Evolutionary conservation across 345 rosid species (phyloP).

Genomic region (Salix arbutifolia): DNA sequence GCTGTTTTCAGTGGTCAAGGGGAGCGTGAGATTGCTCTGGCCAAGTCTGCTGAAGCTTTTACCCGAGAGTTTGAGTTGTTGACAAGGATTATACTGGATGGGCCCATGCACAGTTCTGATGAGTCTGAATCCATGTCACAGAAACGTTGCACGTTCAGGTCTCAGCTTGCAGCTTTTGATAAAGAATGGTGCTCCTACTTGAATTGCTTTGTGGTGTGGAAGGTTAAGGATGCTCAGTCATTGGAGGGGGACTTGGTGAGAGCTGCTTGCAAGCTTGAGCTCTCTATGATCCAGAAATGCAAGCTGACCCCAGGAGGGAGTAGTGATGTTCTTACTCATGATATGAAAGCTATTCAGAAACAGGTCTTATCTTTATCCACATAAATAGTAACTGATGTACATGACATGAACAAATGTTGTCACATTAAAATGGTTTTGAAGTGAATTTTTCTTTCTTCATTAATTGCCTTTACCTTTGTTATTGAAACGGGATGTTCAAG

Average conservation of each 20-base stretch:
- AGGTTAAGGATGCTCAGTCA: constrained; percentile 84
- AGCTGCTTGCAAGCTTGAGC: constrained; percentile 99
- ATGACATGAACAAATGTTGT: background rate
- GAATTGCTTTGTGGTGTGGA: constrained; percentile 92
- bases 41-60: constrained; percentile 61
- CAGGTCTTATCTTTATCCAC: constrained; percentile 45
- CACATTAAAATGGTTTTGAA: background rate
- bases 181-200: constrained; percentile 80
- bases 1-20: constrained; percentile 92
- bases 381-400: background rate
- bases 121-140: constrained; percentile 34
- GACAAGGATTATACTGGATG: constrained; percentile 62
- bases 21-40: constrained; percentile 70
- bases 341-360: constrained; percentile 83
- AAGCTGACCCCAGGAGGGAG: constrained; percentile 67
- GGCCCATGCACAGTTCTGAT: constrained; percentile 60
- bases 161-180: constrained; percentile 77
- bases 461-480: background rate
- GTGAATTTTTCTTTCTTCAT: background rate
- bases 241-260: constrained; percentile 87
- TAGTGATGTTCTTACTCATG: constrained; percentile 60
- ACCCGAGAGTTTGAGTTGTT: constrained; percentile 66
- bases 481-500: background rate
- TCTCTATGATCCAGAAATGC: constrained; percentile 92
- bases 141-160: constrained; percentile 61